A percentile compares a stretch with the other conserved stretches of the same genome.
These are phyloP conservation scores for Microcyclospora tardicrescens DNA, from an alignment of 2,329 filamentous ascomycete genomes.

Conservation along the genomic window DNA sequence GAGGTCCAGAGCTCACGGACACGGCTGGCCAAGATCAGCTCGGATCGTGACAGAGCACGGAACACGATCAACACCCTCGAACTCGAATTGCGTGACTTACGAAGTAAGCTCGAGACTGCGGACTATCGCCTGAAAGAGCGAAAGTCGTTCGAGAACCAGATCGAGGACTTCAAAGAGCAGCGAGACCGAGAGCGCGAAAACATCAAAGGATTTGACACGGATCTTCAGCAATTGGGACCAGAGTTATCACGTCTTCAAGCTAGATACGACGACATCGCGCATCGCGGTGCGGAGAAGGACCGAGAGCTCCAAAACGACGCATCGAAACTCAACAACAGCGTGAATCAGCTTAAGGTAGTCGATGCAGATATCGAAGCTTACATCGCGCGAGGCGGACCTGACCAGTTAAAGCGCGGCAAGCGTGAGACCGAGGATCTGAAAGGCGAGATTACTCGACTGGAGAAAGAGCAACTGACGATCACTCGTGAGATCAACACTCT, in stretches of 20 bases:
- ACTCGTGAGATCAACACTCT: conserved; percentile 63
- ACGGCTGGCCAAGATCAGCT: conserved; percentile 50
- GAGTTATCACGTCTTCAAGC: conserved; percentile 63
- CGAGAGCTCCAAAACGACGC: conserved; percentile 58
- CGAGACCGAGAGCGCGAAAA: conserved; percentile 55
- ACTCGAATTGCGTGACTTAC: conserved; percentile 62
- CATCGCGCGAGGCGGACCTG: conserved; percentile 58
- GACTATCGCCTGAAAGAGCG: conserved; percentile 72
- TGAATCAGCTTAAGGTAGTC: conserved; percentile 63
- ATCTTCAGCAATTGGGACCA: conserved; percentile 62
- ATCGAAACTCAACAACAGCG: conserved; percentile 56
- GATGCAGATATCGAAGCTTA: conserved; percentile 72
- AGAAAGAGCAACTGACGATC: conserved; percentile 54
- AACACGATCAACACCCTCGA: conserved; percentile 53
- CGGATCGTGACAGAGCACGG: conserved; percentile 59
- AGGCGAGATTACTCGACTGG: conserved; percentile 49
- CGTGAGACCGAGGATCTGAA: conserved; percentile 57
- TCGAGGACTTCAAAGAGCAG: conserved; percentile 59
- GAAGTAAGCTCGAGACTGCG: conserved; percentile 57
- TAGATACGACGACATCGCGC: conserved; percentile 62
- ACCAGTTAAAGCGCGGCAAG: conserved; percentile 56
- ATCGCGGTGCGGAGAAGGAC: conserved; percentile 59
- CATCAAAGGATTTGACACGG: conserved; percentile 56
- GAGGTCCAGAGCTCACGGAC: conserved; percentile 52
- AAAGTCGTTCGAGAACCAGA: conserved; percentile 52